Evolutionary conservation across 805 yeast species (phyloP).

Genomic region (Cyberlindnera misumaiensis): DNA sequence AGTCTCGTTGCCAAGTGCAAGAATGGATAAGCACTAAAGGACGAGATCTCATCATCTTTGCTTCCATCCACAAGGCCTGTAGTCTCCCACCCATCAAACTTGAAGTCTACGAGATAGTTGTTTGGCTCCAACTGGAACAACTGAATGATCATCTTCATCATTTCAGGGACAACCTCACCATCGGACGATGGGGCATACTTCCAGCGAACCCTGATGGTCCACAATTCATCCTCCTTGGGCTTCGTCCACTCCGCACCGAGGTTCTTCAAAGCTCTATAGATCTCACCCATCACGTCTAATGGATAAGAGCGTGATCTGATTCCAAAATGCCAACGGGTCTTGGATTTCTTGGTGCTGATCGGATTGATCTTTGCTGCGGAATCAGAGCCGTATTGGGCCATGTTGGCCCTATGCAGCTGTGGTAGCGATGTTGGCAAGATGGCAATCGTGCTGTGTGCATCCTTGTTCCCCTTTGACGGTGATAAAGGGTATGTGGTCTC

Average conservation of each 20-base stretch:
- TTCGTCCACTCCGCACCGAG: conserved; percentile 97
- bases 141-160: conserved; percentile 96
- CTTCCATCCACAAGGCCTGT: conserved; percentile 28
- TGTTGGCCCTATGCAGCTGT: conserved; percentile 87
- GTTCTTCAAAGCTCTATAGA: conserved; percentile 86
- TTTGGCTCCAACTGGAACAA: conserved; percentile 93
- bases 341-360: conserved; percentile 71
- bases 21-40: conserved; percentile 95
- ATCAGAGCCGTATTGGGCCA: conserved; percentile 58
- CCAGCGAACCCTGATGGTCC: conserved; percentile 97
- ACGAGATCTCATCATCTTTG: conserved; percentile 65
- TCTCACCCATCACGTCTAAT: conserved; percentile 97
- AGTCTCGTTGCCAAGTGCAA: conserved; percentile 85
- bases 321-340: conserved; percentile 98
- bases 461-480: conserved; percentile 23
- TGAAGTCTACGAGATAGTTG: conserved; percentile 92
- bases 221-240: conserved; percentile 88
- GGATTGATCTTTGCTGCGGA: conserved; percentile 42
- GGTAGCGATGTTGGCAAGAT: conserved; percentile 92
- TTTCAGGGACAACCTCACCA: conserved; percentile 41
- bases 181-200: conserved; percentile 46
- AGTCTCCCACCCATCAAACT: conserved; percentile 94
- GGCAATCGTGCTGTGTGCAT: conserved; percentile 69
- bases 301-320: conserved; percentile 95
- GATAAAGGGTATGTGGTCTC: conserved; percentile 27